Evolutionary conservation across 176 grass and related monocot genomes (phyloP), one percentile per base, ranked within the genome.

Genomic region (Neostapfia colusana): DNA sequence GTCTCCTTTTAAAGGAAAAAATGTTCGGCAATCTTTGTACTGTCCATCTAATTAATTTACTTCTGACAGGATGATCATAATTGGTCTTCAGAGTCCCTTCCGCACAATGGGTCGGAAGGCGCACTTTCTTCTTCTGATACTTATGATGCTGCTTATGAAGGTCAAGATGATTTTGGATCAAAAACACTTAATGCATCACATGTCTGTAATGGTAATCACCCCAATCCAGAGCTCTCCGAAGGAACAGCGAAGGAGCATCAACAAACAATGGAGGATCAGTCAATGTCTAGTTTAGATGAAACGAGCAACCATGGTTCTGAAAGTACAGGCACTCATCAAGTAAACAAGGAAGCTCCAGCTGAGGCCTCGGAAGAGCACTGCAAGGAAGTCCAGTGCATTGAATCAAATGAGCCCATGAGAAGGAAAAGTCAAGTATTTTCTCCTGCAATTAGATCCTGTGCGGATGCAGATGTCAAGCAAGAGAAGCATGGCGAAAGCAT

Each of bases 361-460:
- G 78, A 81, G 8, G n/a, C 78, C 17, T 73, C 63, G 17, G 82
- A 92, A 49, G 91, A 93, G 14, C 79, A 92, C 17, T 95, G 91
- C 85, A 95, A 95, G 72, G 91, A 99, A 84, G 95, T 99, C 0
- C 82, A 70, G 27, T 94, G 91, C 71, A 79, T 98, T 17, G 80
- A 95, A 72, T 87, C 65, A 23, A 76, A 88, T 55, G 62, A 79
- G 31, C 42, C 77, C 5, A 82, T 85, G 35, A 67, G 46, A 46
- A 82, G 37, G 56, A 80, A 40, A 53, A 84, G 69, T 46, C 84
- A 70, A 50, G 70, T 88, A 73, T 92, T 86, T 12, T 78, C 53
- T 73, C 77, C 74, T 60, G 64, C 51, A 62, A 42, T 79, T 44
- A 82, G 46, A 61, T 76, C 85, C 40, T 64, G 71, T 31, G 84